A percentile compares a stretch with the other conserved stretches of the same genome.
phyloP scores from a whole-genome alignment of 202 grass and related monocot species.

The Schoenoplectus tabernaemontani region DNA sequence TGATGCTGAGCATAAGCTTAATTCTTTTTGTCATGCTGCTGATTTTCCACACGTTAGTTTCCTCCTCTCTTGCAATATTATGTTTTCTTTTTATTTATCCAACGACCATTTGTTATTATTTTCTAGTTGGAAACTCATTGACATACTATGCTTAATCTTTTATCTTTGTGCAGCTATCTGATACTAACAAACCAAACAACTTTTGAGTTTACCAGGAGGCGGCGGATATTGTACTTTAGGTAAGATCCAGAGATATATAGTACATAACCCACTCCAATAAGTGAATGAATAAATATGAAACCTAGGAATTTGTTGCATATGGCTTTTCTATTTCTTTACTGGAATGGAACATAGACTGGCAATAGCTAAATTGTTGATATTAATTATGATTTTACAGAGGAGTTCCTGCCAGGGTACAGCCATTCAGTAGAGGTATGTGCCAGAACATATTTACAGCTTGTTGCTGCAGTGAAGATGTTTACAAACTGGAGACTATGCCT shows the following conservation, averaged over 20 bases:
- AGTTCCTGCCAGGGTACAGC: conserved; percentile 24
- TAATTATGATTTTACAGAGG: conserved; percentile 34
- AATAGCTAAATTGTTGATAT: conserved; percentile 20
- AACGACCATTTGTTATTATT: not conserved
- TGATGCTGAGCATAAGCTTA: conserved; percentile 25
- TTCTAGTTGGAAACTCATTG: not conserved
- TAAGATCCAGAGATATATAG: not conserved
- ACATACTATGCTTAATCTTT: conserved; percentile 9
- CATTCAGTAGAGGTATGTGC: conserved; percentile 34
- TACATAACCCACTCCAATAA: not conserved
- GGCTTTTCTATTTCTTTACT: not conserved
- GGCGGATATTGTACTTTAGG: conserved; percentile 35
- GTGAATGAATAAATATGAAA: not conserved
- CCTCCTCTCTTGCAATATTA: not conserved
- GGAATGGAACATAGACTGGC: no score
- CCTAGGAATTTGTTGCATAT: not conserved
- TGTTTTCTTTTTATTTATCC: not conserved
- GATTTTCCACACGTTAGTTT: conserved; percentile 37
- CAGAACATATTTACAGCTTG: conserved; percentile 26
- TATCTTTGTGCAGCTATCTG: conserved; percentile 27
- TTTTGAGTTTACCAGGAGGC: conserved; percentile 29
- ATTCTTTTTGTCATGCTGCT: conserved; percentile 26
- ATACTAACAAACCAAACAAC: conserved; percentile 44
- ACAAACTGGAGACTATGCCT: conserved; percentile 26
- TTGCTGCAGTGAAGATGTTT: conserved; percentile 14